Evolutionary conservation across 371 early-diverging fungal species (phyloP).

Genomic region (Mucor lusitanicus): DNA sequence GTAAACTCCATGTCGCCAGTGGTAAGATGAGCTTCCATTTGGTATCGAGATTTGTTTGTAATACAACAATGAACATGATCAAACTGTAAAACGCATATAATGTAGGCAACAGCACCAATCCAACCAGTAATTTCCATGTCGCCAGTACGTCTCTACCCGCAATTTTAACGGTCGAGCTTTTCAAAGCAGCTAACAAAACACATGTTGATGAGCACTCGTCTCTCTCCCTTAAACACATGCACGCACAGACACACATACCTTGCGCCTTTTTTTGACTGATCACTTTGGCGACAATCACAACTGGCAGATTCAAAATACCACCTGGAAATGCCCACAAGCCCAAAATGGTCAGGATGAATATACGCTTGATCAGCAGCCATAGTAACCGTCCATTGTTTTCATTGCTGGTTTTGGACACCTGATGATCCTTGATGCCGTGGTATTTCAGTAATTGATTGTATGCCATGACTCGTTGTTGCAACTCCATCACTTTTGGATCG

Average conservation of each 20-base stretch:
- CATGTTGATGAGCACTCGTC: background rate
- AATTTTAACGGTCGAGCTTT: slow-evolving; percentile 88
- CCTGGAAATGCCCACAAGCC: slow-evolving; percentile 79
- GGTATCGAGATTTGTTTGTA: slow-evolving; percentile 34
- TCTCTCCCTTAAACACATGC: too few relatives aligned
- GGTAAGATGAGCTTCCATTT: slow-evolving; percentile 40
- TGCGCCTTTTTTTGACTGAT: slow-evolving; percentile 77
- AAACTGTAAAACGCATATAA: slow-evolving; percentile 73
- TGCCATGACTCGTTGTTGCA: slow-evolving; percentile 66
- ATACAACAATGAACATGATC: slow-evolving; percentile 45
- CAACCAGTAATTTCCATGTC: slow-evolving; percentile 91
- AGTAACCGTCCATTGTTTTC: slow-evolving; percentile 52
- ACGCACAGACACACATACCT: too few relatives aligned
- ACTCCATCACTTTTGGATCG: slow-evolving; percentile 70
- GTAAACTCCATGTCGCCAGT: slow-evolving; percentile 48
- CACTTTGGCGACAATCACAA: slow-evolving; percentile 66
- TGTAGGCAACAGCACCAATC: slow-evolving; percentile 72
- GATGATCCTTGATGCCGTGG: slow-evolving; percentile 91
- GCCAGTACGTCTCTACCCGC: slow-evolving; percentile 91
- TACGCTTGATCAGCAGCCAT: slow-evolving; percentile 58
- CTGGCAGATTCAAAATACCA: slow-evolving; percentile 74
- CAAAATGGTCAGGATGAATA: slow-evolving; percentile 64
- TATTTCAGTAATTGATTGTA: slow-evolving; percentile 84
- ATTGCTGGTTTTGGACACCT: slow-evolving; percentile 80
- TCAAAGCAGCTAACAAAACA: slow-evolving; percentile 66